Evolutionary conservation across 306 rosid species (phyloP), one percentile per base, ranked within the genome.

Genomic region (Vigna trinervia): DNA sequence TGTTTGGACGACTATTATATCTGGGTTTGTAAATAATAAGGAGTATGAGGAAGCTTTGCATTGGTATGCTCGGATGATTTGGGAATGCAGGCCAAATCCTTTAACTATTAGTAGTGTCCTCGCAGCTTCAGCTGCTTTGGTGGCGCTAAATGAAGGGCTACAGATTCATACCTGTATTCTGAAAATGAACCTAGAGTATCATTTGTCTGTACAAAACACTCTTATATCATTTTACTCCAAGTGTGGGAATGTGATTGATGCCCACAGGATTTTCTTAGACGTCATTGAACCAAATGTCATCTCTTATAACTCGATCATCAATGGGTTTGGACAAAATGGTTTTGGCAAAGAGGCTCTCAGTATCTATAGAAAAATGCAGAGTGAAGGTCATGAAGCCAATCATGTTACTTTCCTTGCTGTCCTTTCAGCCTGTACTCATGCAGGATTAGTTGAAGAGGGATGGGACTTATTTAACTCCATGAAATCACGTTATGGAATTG

Each of bases 371-470:
- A 86, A 57, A 85, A 89, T 93, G 96, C 88, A 74, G 84, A 84
- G 73, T 34, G 87, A 82, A 83, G 85, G 87, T 62, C 81, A 59
- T 30, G 69, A 83, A 77, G 90, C 90, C 48, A 91, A 89, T 61
- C 79, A 74, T 36, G 84, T 89, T 64, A 91, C 98, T 12, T 87
- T 87, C 73, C 91, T 91, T 36, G 92, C 88, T 53, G 83, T 91
- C 79, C 96, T 93, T 82, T 93, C 97, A 6, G 96, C 97, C 12
- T 93, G 97, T 71, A 85, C 89, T 84, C 97, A 89, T 73, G 90
- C 78, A n/a, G 97, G 98, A 64, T 69, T 91, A 38, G 85, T 89
- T 65, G 81, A 89, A 76, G 91, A 89, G 67, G 96, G 98, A 32
- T 61, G 85, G 82, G 77, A 85, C 19, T 77, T 78, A 79, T 93